These are phyloP conservation scores for Coemansia sp. DNA, from an alignment of 192 early-diverging fungal genomes.

Conservation along the genomic window DNA sequence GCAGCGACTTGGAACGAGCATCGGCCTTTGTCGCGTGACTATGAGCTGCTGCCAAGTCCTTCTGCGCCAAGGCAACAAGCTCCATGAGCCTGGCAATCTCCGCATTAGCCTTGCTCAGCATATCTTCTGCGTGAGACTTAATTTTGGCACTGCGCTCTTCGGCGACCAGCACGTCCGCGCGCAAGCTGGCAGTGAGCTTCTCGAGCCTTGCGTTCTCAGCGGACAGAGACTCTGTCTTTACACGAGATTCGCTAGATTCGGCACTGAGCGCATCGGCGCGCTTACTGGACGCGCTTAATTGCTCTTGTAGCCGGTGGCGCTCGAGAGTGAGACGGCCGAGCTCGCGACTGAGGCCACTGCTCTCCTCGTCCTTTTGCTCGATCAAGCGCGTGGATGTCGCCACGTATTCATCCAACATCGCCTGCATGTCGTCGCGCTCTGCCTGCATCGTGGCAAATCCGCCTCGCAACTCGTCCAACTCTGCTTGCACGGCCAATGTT, in stretches of 20 bases:
- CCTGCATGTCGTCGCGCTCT: conserved; percentile 31
- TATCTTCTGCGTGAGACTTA: conserved; percentile 42
- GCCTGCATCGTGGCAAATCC: conserved; percentile 4
- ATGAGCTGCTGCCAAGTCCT: conserved; percentile 7
- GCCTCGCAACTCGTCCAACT: not conserved
- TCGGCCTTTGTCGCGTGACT: conserved; percentile 16
- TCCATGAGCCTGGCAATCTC: conserved; percentile 33
- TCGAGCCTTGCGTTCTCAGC: conserved; percentile 34
- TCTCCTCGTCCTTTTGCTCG: conserved; percentile 30
- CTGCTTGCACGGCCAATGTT: not conserved
- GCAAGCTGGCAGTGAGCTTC: conserved; percentile 15
- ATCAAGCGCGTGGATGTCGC: conserved; percentile 28
- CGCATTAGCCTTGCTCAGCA: conserved; percentile 37
- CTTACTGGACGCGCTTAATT: conserved; percentile 7
- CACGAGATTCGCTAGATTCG: conserved; percentile 24
- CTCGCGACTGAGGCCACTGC: conserved; percentile 30
- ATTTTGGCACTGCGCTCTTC: conserved; percentile 43
- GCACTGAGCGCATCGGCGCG: not conserved
- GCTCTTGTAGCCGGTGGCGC: conserved; percentile 31
- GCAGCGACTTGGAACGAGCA: conserved; percentile 22
- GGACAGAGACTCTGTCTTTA: conserved; percentile 6
- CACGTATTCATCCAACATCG: conserved; percentile 40
- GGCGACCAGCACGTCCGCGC: conserved; percentile 37
- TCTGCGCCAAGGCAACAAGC: not conserved
- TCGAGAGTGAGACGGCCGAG: conserved; percentile 34